Percentiles rank a stretch among this genome's conserved stretches.
Conservation (phyloP, 192 early-diverging fungal genomes). For the Rhizophagus prolifer region DNA sequence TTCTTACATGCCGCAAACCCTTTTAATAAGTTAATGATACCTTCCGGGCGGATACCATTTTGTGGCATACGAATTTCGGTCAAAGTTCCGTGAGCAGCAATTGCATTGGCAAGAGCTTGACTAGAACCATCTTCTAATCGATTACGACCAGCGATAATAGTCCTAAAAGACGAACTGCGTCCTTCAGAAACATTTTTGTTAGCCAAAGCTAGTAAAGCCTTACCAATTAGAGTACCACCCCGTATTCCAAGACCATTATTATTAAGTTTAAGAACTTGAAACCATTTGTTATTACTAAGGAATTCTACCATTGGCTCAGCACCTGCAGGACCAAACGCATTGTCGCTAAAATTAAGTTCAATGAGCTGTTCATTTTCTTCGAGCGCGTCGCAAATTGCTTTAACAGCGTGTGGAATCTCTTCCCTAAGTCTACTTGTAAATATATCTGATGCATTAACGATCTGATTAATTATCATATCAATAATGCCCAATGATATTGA, state of each 20-base stretch:
- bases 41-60: slow-evolving; percentile 96
- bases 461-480: slow-evolving; percentile 41
- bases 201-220: slow-evolving; percentile 77
- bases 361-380: slow-evolving; percentile 74
- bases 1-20: slow-evolving; percentile 66
- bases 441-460: slow-evolving; percentile 86
- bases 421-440: slow-evolving; percentile 90
- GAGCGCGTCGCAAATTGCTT: slow-evolving; percentile 80
- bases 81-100: slow-evolving; percentile 74
- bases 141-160: slow-evolving; percentile 89
- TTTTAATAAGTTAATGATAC: slow-evolving; percentile 71
- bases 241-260: slow-evolving; percentile 96
- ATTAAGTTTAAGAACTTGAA: slow-evolving; percentile 88
- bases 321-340: slow-evolving; percentile 97
- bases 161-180: slow-evolving; percentile 66
- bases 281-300: slow-evolving; percentile 73
- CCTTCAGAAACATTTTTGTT: slow-evolving; percentile 66
- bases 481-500: not conserved
- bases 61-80: slow-evolving; percentile 90
- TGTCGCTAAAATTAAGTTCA: slow-evolving; percentile 89
- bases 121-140: slow-evolving; percentile 86
- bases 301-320: slow-evolving; percentile 86
- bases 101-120: slow-evolving; percentile 74
- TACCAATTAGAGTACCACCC: slow-evolving; percentile 83
- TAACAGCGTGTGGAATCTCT: slow-evolving; percentile 83